A percentile compares a stretch with the other conserved stretches of the same genome.
phyloP scores from a whole-genome alignment of 257 asterid species.

The Lycium barbarum region DNA sequence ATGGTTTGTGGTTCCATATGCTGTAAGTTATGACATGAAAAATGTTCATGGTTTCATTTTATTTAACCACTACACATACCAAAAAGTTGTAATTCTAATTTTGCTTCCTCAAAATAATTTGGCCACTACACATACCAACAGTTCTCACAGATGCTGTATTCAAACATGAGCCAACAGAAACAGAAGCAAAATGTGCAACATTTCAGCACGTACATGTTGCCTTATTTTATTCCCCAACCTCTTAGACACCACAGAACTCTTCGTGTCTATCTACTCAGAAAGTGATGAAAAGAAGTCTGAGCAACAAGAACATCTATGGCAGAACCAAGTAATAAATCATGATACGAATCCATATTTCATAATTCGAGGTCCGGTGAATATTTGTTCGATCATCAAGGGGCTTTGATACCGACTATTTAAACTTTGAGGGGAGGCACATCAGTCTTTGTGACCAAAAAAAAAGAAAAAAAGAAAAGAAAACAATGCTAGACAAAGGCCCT shows the following conservation, averaged over 20 bases:
- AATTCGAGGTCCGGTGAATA: background rate
- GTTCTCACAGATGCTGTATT: background rate
- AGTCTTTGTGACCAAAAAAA: too few species aligned
- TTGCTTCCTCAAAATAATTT: too few species aligned
- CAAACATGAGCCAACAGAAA: background rate
- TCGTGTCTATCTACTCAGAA: background rate
- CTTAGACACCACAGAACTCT: background rate
- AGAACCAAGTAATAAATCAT: background rate
- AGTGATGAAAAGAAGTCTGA: background rate
- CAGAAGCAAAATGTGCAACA: conserved; percentile 1
- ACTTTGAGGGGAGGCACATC: background rate
- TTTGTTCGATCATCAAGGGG: background rate
- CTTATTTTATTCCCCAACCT: background rate
- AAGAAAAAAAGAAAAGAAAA: too few species aligned
- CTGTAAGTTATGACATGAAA: too few species aligned
- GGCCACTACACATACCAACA: background rate
- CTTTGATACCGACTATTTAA: background rate
- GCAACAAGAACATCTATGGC: background rate
- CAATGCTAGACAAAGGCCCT: background rate
- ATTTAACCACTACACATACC: too few species aligned
- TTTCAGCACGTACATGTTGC: background rate
- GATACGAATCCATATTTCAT: background rate
- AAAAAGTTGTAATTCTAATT: too few species aligned
- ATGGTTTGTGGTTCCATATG: too few species aligned
- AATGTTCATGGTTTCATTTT: too few species aligned